Evolutionary conservation across 306 rosid genomes (phyloP).

Genomic region (Gillenia trifoliata): DNA sequence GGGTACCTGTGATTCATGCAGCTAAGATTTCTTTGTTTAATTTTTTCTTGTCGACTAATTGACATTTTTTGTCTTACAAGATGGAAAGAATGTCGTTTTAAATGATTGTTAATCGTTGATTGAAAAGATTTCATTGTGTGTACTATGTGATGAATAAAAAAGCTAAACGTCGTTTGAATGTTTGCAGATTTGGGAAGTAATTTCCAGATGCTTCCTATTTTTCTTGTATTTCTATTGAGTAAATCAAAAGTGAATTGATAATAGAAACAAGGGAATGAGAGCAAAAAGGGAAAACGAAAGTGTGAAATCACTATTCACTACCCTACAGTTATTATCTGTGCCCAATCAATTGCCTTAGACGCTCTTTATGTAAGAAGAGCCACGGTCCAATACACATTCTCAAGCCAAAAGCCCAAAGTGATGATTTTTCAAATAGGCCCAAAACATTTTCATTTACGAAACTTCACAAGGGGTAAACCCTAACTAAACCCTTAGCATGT

Average conservation of each 20-base stretch:
- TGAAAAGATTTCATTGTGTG: background rate
- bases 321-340: background rate
- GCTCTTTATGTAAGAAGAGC: background rate
- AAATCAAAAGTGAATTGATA: too few species aligned
- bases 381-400: background rate
- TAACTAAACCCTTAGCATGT: too few species aligned
- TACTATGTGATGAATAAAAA: background rate
- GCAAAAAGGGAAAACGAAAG: too few species aligned
- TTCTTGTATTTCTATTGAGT: too few species aligned
- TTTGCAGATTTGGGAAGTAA: background rate
- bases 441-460: background rate
- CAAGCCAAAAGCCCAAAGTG: background rate
- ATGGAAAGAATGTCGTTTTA: background rate
- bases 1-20: background rate
- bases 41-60: too few species aligned
- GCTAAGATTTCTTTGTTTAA: background rate
- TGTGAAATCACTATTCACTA: background rate
- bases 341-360: background rate
- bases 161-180: background rate
- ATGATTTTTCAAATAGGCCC: background rate
- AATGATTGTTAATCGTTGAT: background rate
- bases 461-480: background rate
- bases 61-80: background rate
- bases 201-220: too few species aligned
- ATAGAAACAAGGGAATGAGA: background rate